A percentile compares a stretch with the other conserved stretches of the same genome.
phyloP scores from a whole-genome alignment of 805 yeast genomes.

The Metschnikowia bowlesiae region DNA sequence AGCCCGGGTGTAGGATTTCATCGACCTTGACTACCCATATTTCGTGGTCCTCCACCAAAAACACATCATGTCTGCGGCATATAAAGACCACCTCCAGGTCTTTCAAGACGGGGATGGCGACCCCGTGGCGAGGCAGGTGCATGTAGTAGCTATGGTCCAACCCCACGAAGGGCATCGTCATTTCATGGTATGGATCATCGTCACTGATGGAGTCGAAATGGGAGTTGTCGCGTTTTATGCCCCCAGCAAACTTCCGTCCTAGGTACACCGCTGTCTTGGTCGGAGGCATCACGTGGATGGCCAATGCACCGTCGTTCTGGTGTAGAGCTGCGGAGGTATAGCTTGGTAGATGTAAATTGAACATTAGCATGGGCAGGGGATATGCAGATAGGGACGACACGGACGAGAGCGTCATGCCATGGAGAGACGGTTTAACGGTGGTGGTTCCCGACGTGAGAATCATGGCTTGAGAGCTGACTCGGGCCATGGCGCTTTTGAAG shows the following conservation, averaged over 20 bases:
- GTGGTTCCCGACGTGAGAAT: conserved; percentile 30
- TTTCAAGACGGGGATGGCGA: conserved; percentile 51
- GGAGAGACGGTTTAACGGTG: conserved; percentile 22
- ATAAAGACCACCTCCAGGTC: conserved; percentile 58
- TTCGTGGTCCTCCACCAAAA: conserved; percentile 78
- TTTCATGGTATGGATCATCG: conserved; percentile 39
- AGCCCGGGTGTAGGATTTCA: conserved; percentile 42
- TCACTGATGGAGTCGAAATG: conserved; percentile 19
- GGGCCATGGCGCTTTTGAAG: conserved; percentile 33
- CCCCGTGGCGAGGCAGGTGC: conserved; percentile 16
- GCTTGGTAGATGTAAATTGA: conserved; percentile 84
- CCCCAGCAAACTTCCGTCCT: conserved; percentile 61
- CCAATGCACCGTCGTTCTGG: conserved; percentile 46
- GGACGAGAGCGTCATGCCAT: conserved; percentile 84
- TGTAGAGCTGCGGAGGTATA: conserved; percentile 68
- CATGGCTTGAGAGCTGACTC: conserved; percentile 41
- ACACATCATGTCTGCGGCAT: conserved; percentile 50
- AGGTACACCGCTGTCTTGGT: conserved; percentile 47
- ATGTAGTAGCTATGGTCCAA: conserved; percentile 23
- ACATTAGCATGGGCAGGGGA: conserved; percentile 77
- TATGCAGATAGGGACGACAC: conserved; percentile 75
- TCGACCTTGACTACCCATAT: conserved; percentile 81
- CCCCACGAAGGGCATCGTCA: conserved; percentile 51
- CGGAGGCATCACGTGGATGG: conserved; percentile 74
- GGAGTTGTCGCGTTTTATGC: conserved; percentile 44